A percentile compares a stretch with the other conserved stretches of the same genome.
phyloP scores from a whole-genome alignment of 2,329 filamentous ascomycete genomes.

The Pseudogymnoascus sp. region DNA sequence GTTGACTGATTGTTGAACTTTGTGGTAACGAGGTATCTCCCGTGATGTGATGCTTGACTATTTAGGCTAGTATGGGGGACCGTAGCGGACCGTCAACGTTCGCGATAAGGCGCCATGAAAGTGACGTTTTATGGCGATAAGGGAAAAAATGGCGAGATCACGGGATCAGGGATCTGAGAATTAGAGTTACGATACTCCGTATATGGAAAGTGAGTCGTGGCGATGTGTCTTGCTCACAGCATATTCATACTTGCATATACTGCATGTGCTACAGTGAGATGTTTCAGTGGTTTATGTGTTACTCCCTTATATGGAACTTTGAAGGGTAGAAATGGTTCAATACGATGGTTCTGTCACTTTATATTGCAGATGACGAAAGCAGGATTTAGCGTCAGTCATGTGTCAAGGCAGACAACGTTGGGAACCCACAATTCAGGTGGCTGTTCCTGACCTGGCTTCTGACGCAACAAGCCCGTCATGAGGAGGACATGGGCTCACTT shows the following conservation, averaged over 20 bases:
- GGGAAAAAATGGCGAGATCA: neutral
- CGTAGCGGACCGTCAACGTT: slow-evolving; percentile 2
- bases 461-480: neutral
- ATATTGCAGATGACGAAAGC: slow-evolving; percentile 2
- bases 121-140: slow-evolving; percentile 7
- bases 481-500: neutral
- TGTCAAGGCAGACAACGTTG: neutral
- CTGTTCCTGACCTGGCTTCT: slow-evolving; percentile 4
- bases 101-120: slow-evolving; percentile 6
- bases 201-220: neutral
- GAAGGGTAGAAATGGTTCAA: neutral
- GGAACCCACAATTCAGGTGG: neutral
- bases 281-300: neutral
- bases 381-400: neutral
- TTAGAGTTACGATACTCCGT: neutral
- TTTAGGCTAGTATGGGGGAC: neutral
- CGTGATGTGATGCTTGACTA: slow-evolving; percentile 4
- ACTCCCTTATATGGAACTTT: neutral
- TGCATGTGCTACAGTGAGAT: neutral
- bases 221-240: neutral
- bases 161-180: neutral
- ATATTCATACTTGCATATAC: neutral
- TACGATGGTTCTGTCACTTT: neutral
- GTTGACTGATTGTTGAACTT: neutral
- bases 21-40: slow-evolving; percentile 6